Evolutionary conservation across 1,284 basidiomycete genomes (phyloP).

Genomic region (Rhodofomes roseus): DNA sequence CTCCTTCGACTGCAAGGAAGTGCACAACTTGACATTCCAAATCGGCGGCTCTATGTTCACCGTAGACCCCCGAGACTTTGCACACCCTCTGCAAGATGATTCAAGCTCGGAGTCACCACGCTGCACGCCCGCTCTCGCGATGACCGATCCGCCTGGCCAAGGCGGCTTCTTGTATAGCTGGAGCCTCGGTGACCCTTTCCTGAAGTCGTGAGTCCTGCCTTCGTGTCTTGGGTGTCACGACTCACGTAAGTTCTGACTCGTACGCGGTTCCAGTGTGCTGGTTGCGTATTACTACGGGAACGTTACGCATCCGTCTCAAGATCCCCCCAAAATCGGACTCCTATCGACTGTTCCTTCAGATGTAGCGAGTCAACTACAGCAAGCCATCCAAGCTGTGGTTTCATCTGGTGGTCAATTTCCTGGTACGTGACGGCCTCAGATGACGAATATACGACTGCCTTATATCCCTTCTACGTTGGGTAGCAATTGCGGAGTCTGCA

Average conservation of each 20-base stretch:
- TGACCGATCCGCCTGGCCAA: constrained; percentile 47
- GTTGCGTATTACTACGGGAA: constrained; percentile 62
- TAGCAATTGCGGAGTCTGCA: constrained; percentile 27
- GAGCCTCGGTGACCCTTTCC: constrained; percentile 38
- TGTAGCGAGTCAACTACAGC: constrained; percentile 37
- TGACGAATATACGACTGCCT: neutral
- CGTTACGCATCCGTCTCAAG: constrained; percentile 53
- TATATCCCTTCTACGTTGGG: neutral
- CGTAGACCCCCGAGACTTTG: constrained; percentile 65
- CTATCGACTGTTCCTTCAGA: constrained; percentile 60
- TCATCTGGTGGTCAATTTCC: constrained; percentile 38
- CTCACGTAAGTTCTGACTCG: neutral
- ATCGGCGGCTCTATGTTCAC: constrained; percentile 62
- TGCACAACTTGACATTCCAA: constrained; percentile 55
- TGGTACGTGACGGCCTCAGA: constrained; percentile 25
- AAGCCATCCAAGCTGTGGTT: constrained; percentile 37
- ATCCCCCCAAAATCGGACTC: constrained; percentile 63
- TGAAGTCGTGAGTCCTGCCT: constrained; percentile 32
- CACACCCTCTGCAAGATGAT: constrained; percentile 24
- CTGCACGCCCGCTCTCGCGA: constrained; percentile 42
- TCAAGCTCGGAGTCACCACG: constrained; percentile 26
- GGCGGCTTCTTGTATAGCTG: constrained; percentile 34
- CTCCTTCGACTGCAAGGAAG: constrained; percentile 39
- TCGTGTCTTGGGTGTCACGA: neutral
- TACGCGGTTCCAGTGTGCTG: constrained; percentile 22